phyloP scores from a whole-genome alignment of 164 flowering plant species.

The Malania oleifera region DNA sequence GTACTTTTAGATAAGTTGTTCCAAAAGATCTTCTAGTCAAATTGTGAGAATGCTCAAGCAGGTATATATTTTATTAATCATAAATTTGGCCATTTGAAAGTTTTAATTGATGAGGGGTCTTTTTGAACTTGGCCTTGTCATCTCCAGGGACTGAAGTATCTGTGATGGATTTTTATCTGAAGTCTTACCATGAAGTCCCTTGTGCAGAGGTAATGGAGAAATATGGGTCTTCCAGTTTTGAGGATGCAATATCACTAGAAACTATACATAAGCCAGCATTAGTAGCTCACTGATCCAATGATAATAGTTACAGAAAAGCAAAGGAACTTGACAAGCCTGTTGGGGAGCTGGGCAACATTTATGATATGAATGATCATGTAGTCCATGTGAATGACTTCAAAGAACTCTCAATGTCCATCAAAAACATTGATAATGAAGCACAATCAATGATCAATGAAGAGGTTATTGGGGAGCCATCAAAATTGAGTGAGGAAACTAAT shows the following conservation, averaged over 20 bases:
- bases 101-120: too few species aligned
- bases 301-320: not conserved
- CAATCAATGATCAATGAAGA: not conserved
- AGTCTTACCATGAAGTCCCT: not conserved
- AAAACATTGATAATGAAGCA: constrained; percentile 1
- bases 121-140: too few species aligned
- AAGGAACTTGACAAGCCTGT: constrained; percentile 12
- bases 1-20: too few species aligned
- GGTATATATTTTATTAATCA: too few species aligned
- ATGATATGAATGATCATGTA: not conserved
- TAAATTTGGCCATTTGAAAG: too few species aligned
- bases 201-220: constrained; percentile 3
- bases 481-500: not conserved
- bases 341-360: not conserved
- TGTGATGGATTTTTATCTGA: not conserved
- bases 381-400: not conserved
- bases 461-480: not conserved
- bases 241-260: not conserved
- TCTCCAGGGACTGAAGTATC: constrained; percentile 6
- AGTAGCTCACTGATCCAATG: not conserved
- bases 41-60: too few species aligned
- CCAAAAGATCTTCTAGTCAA: too few species aligned
- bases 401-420: constrained; percentile 1
- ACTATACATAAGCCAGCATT: not conserved
- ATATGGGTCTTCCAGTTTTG: not conserved